Evolutionary conservation across 2,329 filamentous ascomycete species (phyloP).

Genomic region (Podosphaera leucotricha): DNA sequence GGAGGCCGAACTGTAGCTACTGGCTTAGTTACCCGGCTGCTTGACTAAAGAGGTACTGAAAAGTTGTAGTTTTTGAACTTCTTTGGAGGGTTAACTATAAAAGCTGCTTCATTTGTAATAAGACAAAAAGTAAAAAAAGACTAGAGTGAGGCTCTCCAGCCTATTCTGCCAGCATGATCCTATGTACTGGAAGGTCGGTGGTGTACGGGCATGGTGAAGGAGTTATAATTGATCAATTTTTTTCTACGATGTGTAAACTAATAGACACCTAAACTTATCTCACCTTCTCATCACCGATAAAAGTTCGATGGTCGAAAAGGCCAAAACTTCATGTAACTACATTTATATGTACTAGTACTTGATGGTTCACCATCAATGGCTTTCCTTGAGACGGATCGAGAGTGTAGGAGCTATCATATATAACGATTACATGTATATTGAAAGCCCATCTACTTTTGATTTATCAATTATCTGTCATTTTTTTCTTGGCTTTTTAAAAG

Average conservation of each 20-base stretch:
- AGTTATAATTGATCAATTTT: conserved; percentile 4
- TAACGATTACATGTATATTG: no score
- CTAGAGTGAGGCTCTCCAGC: conserved; percentile 5
- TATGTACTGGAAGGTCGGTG: conserved; percentile 4
- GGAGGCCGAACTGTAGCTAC: conserved; percentile 78
- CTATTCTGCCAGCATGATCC: conserved; percentile 4
- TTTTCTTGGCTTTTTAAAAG: no score
- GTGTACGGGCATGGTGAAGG: conserved; percentile 10
- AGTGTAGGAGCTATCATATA: no score
- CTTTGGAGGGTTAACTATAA: background rate
- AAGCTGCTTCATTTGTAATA: background rate
- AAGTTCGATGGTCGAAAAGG: no score
- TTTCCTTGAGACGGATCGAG: no score
- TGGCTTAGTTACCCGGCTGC: conserved; percentile 55
- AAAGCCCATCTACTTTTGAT: no score
- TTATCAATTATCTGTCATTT: no score
- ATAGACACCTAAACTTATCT: background rate
- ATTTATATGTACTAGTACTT: no score
- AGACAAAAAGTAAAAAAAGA: conserved; percentile 3
- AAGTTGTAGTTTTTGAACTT: background rate
- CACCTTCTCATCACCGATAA: no score
- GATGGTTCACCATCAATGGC: no score
- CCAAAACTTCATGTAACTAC: no score
- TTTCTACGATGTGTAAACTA: background rate
- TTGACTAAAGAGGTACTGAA: background rate